phyloP scores from a whole-genome alignment of 2,329 filamentous ascomycete species.

The Onygenales sp. region DNA sequence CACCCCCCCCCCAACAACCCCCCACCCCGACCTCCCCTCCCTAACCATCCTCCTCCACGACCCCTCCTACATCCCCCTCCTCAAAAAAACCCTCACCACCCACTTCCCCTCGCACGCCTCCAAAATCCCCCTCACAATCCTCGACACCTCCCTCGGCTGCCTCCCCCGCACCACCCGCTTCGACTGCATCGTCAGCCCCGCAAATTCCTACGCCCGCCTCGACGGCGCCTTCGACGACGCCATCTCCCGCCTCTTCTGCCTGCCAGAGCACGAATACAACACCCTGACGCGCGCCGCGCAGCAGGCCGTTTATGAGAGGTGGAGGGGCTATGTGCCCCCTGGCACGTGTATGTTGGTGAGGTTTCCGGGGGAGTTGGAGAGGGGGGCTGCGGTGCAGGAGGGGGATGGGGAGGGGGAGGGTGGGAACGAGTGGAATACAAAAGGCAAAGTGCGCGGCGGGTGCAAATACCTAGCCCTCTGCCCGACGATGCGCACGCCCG shows the following conservation, averaged over 20 bases:
- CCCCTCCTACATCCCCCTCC: too few relatives aligned
- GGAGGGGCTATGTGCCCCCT: constrained; percentile 42
- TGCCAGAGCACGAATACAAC: constrained; percentile 34
- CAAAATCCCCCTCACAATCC: constrained; percentile 26
- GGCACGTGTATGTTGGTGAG: constrained; percentile 41
- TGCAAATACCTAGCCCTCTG: constrained; percentile 41
- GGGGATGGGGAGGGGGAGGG: too few relatives aligned
- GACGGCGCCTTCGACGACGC: constrained; percentile 49
- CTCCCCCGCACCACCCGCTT: constrained; percentile 30
- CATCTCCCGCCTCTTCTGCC: constrained; percentile 40
- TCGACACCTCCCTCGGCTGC: constrained; percentile 29
- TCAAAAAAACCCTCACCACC: neutral
- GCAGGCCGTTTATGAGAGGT: constrained; percentile 35
- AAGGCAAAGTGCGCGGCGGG: constrained; percentile 19
- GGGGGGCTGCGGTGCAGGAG: constrained; percentile 19
- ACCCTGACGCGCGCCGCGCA: constrained; percentile 41
- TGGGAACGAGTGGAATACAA: too few relatives aligned
- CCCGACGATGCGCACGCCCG: constrained; percentile 44
- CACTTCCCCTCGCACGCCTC: neutral
- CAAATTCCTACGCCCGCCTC: constrained; percentile 46
- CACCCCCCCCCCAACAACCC: too few relatives aligned
- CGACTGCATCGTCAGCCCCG: constrained; percentile 44
- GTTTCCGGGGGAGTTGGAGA: constrained; percentile 31
- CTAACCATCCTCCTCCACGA: too few relatives aligned
- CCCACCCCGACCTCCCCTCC: too few relatives aligned